Percentiles rank a stretch among this genome's conserved stretches.
phyloP scores from a whole-genome alignment of 1,284 basidiomycete genomes.

The Trametes versicolor region DNA sequence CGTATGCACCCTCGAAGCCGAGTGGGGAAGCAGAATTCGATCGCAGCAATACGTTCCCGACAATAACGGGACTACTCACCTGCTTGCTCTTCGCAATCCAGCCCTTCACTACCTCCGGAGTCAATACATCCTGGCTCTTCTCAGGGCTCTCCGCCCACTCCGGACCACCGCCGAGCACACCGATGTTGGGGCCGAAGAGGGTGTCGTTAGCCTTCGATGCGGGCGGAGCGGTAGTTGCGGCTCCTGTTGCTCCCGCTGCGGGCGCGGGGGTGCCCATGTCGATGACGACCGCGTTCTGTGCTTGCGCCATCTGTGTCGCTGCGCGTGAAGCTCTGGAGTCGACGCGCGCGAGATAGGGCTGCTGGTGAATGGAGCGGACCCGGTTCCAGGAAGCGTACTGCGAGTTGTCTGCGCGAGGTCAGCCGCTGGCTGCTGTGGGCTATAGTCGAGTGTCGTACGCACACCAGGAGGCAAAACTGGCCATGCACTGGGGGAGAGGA shows the following conservation, averaged over 20 bases:
- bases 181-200: conserved; percentile 75
- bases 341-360: conserved; percentile 60
- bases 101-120: conserved; percentile 77
- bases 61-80: conserved; percentile 53
- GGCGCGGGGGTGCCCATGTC: conserved; percentile 46
- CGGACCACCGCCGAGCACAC: conserved; percentile 57
- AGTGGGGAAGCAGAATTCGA: not conserved
- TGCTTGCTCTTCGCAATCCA: conserved; percentile 91
- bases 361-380: conserved; percentile 56
- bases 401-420: conserved; percentile 51
- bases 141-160: conserved; percentile 56
- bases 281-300: conserved; percentile 49
- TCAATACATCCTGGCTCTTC: conserved; percentile 70
- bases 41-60: not conserved
- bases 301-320: conserved; percentile 54
- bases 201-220: conserved; percentile 57
- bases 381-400: conserved; percentile 67
- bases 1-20: not conserved
- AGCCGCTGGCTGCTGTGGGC: conserved; percentile 10
- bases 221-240: conserved; percentile 27
- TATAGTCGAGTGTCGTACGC: conserved; percentile 32
- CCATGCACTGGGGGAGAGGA: conserved; percentile 31
- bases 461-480: conserved; percentile 41
- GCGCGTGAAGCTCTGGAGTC: conserved; percentile 56
- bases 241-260: conserved; percentile 7